Base-by-base conservation (phyloP, 192 early-diverging fungal genomes). In the Dispira simplex region DNA sequence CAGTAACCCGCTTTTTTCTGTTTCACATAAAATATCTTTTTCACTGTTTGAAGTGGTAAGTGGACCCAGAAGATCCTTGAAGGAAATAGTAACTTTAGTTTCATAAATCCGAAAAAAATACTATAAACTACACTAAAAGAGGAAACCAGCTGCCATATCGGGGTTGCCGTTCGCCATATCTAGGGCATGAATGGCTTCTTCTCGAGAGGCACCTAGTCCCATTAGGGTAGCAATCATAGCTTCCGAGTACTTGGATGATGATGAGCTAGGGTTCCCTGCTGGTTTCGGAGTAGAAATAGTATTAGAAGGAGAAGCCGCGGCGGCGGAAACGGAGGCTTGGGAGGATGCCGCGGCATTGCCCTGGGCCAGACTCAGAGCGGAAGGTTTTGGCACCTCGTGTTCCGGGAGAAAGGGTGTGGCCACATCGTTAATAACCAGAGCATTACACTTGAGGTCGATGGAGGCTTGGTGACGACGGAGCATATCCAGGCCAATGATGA, bases 401-500 rank as follows among this genome's bases (percentile, higher is more conserved):
- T 99, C 96, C 6, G 84, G 71, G 58, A 97, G 71, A 71, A 99
- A 99, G 25, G 84, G 85, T 60, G 97, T 83, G 44, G 82, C 79
- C 62, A 86, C 75, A 9, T 75, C 86, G 58, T 89, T 80, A 68
- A 99, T 92, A 3, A 88, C 75, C 54, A 99, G 75, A 1, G 73
- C 79, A 63, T 95, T 84, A 63, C 86, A 88, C 63, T 76, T 77
- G 62, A 99, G 71, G 71, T 99, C 95, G 68, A 97, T 97, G 64
- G 85, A 84, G 25, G 90, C 90, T 77, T 85, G 85, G 66, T 97
- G 90, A 11, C 90, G 79, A 68, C 85, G 92, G 26, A 99, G 78
- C 91, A 98, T 97, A 58, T 99, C 96, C 62, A 99, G 70, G 0
- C 95, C 96, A 73, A 99, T 92, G 39, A 99, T 72, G 43, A 99